Percentiles rank a stretch among this genome's conserved stretches.
Evolutionary conservation across 108 stramenopile genomes (phyloP).

Genomic region (Cyclotella kingstonii): DNA sequence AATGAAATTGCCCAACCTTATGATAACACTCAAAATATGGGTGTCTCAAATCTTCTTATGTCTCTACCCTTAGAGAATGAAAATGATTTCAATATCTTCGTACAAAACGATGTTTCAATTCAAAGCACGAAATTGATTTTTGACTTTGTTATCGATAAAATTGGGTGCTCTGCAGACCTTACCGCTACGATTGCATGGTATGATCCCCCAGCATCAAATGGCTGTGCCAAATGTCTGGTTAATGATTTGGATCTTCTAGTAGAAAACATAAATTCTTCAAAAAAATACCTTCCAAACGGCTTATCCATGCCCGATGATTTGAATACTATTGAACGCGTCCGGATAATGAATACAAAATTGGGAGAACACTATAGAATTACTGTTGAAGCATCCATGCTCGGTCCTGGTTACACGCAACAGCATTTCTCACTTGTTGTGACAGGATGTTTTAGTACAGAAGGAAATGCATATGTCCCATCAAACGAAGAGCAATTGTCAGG

Average conservation of each 20-base stretch:
- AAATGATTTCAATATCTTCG: conserved; percentile 31
- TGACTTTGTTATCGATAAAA: conserved; percentile 12
- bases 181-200: conserved; percentile 60
- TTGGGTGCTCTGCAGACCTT: conserved; percentile 25
- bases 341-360: conserved; percentile 2
- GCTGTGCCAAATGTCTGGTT: conserved; percentile 48
- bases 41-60: conserved; percentile 25
- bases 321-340: conserved; percentile 42
- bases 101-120: conserved; percentile 16
- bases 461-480: not conserved
- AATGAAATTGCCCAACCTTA: conserved; percentile 16
- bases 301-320: conserved; percentile 6
- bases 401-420: conserved; percentile 18
- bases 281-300: conserved; percentile 36
- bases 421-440: conserved; percentile 18
- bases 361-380: conserved; percentile 10
- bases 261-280: conserved; percentile 1
- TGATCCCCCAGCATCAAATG: conserved; percentile 51
- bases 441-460: conserved; percentile 8
- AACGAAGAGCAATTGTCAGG: not conserved
- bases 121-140: conserved; percentile 1
- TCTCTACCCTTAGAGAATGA: conserved; percentile 16
- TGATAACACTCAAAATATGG: conserved; percentile 51
- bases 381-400: conserved; percentile 8
- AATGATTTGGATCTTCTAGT: conserved; percentile 69